Conservation (phyloP, 441 rosid species). For the Adansonia gregorii region DNA sequence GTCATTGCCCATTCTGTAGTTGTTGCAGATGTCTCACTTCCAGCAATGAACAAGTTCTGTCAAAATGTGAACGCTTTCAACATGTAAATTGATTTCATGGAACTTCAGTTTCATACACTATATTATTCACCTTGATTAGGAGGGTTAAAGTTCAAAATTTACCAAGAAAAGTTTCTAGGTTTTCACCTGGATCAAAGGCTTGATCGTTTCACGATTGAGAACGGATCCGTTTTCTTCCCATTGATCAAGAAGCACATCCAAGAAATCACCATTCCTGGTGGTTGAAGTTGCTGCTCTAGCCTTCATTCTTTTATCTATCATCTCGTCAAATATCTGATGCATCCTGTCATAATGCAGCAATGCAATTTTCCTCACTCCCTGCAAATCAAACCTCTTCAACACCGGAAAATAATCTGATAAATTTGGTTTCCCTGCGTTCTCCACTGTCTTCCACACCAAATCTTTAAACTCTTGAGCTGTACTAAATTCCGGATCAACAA, state of each 20-base stretch:
- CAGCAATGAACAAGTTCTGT: constrained; percentile 27
- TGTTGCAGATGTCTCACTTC: constrained; percentile 30
- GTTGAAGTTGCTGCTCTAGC: background rate
- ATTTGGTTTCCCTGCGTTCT: constrained; percentile 27
- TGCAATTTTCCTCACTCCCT: constrained; percentile 21
- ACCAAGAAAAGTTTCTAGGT: background rate
- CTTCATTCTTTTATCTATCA: constrained; percentile 22
- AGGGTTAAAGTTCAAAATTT: background rate
- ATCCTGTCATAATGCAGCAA: constrained; percentile 18
- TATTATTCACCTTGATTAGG: background rate
- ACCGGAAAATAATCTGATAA: constrained; percentile 27
- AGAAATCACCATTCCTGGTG: constrained; percentile 19
- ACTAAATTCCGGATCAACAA: constrained; percentile 23
- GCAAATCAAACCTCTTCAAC: constrained; percentile 26
- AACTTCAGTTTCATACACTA: too few relatives aligned
- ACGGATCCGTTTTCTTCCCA: constrained; percentile 20
- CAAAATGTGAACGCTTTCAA: background rate
- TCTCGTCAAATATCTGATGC: constrained; percentile 30
- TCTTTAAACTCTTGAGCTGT: constrained; percentile 27
- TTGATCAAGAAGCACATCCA: constrained; percentile 31
- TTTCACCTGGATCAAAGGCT: constrained; percentile 27
- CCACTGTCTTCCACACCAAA: constrained; percentile 26
- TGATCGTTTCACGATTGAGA: constrained; percentile 23
- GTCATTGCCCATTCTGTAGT: constrained; percentile 32
- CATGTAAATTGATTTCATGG: background rate